Evolutionary conservation across 1,284 basidiomycete species (phyloP), one percentile per base, ranked within the genome.

Genomic region (Cutaneotrichosporon sp.): DNA sequence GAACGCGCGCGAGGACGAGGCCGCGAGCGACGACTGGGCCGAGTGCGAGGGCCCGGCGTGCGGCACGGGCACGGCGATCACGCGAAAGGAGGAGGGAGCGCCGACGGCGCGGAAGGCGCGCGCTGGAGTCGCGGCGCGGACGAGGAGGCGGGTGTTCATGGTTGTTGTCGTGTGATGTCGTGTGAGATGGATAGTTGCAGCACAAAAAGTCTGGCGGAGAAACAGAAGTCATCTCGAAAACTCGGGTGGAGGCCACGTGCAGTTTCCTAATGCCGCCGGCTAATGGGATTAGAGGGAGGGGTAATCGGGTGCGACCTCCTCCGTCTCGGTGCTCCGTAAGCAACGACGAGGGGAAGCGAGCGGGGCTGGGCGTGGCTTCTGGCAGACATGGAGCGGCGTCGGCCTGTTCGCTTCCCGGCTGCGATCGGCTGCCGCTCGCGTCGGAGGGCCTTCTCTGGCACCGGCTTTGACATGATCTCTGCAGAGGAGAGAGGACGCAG

Each of bases 1-100:
- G 64, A 73, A 70, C n/a, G 56, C 34, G 24, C 67, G 66, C 50
- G 50, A 22, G 3, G 58, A 24, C 14, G 58, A 34, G 9, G 56
- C 33, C 20, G 51, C 16, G n/a, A 24, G 24, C 3, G 56, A 33
- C 7, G 29, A 25, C 10, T 42, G 38, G 18, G 20, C 22, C 9
- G 47, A 25, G 38, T 46, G 22, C 11, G 59, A 18, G 43, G 29
- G n/a, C 11, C 13, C 29, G 1, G 31, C 11, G 9, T 29, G n/a
- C 3, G 51, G 31, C 3, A 18, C 3, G 10, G 51, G 51, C 8
- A 53, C 34, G 29, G 34, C 51, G 5, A 53, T 22, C 13, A 38
- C 51, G 20, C 51, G 51, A 22, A 53, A 53, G 2, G 51, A 53
- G 3, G 51, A 24, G 13, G 51, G 51, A 4, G 33, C 11, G 11